phyloP scores from a whole-genome alignment of 305 asterid genomes.

The Vinca major region DNA sequence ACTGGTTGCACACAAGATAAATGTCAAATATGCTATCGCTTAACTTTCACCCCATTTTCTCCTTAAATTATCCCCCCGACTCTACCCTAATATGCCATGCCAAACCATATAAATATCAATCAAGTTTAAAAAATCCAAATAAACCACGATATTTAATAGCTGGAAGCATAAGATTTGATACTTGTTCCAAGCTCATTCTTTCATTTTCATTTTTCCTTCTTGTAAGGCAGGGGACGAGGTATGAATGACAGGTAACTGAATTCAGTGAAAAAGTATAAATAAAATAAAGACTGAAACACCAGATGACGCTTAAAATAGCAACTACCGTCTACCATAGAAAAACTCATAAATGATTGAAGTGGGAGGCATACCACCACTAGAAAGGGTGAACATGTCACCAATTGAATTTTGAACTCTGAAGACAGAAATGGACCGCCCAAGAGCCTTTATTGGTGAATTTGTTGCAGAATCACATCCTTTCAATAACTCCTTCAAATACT shows the following conservation, averaged over 20 bases:
- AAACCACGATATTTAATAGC: background rate
- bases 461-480: constrained; percentile 38
- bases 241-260: background rate
- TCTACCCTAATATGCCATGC: background rate
- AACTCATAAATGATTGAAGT: constrained; percentile 8
- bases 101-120: background rate
- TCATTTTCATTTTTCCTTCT: background rate
- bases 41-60: too few relatives aligned
- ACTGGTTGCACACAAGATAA: background rate
- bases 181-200: background rate
- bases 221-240: background rate
- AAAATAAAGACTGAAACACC: background rate
- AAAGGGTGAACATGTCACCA: constrained; percentile 50
- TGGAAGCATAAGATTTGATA: background rate
- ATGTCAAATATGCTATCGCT: background rate
- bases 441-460: constrained; percentile 46
- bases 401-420: constrained; percentile 61
- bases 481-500: constrained; percentile 47
- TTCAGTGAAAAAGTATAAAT: background rate
- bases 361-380: constrained; percentile 47
- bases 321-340: background rate
- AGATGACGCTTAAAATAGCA: background rate
- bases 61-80: background rate
- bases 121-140: background rate
- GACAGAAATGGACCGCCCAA: constrained; percentile 65